These are phyloP conservation scores for Endoconidiophora polonica DNA, from an alignment of 2,329 filamentous ascomycete genomes.

Conservation along the genomic window DNA sequence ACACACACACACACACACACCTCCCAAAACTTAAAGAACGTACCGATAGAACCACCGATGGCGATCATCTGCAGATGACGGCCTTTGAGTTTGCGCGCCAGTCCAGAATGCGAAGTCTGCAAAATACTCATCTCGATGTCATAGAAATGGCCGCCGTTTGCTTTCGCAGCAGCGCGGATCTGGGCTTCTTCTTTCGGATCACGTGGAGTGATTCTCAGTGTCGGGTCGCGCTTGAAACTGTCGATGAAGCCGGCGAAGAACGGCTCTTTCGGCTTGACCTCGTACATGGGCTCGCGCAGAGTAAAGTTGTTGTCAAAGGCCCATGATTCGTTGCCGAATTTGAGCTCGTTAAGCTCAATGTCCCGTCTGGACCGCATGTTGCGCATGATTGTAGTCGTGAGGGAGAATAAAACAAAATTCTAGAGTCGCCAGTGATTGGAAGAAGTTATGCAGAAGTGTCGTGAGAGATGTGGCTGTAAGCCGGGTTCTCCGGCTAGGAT, in stretches of 20 bases:
- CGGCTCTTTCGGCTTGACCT: constrained; percentile 11
- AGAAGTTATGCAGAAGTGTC: background rate
- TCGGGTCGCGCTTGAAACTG: constrained; percentile 46
- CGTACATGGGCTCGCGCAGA: constrained; percentile 12
- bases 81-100: constrained; percentile 63
- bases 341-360: constrained; percentile 40
- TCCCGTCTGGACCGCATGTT: constrained; percentile 18
- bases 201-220: constrained; percentile 29
- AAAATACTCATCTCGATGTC: constrained; percentile 43
- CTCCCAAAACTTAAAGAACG: too few relatives aligned
- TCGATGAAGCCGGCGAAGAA: constrained; percentile 24
- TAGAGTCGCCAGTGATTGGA: background rate
- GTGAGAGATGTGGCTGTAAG: background rate
- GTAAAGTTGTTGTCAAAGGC: constrained; percentile 10
- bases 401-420: background rate
- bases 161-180: constrained; percentile 19
- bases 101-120: constrained; percentile 58
- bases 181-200: constrained; percentile 19
- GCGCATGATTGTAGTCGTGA: constrained; percentile 21
- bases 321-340: constrained; percentile 16
- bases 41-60: constrained; percentile 79
- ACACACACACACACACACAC: too few relatives aligned
- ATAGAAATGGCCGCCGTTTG: constrained; percentile 32
- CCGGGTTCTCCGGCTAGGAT: background rate
- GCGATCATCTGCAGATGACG: constrained; percentile 95